Evolutionary conservation across 2,329 filamentous ascomycete species (phyloP).

Genomic region (Trichothecium sympodiale): DNA sequence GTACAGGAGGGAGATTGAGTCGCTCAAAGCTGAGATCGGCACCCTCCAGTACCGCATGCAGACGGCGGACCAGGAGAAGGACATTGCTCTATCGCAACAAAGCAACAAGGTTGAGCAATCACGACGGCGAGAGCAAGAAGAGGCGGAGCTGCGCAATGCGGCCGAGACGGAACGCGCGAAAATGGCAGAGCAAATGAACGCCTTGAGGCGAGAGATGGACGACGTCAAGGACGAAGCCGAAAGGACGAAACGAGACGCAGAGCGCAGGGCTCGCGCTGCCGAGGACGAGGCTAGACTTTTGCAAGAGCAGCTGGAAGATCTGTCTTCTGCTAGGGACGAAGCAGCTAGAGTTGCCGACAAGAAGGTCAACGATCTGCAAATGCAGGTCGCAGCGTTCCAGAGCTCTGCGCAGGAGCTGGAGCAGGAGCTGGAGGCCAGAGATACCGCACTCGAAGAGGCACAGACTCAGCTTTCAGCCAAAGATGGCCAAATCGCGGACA

Average conservation of each 20-base stretch:
- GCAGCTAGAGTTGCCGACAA: slow-evolving; percentile 52
- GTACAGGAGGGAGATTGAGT: slow-evolving; percentile 52
- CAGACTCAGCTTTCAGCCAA: slow-evolving; percentile 59
- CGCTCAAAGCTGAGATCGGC: slow-evolving; percentile 81
- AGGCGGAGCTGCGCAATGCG: slow-evolving; percentile 57
- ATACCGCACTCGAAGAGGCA: slow-evolving; percentile 42
- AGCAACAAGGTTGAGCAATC: slow-evolving; percentile 76
- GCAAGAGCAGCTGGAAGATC: slow-evolving; percentile 73
- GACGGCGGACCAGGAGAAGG: slow-evolving; percentile 77
- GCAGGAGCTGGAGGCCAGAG: slow-evolving; percentile 44
- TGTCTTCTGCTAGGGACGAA: slow-evolving; percentile 52
- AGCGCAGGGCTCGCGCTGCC: slow-evolving; percentile 57
- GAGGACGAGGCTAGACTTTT: slow-evolving; percentile 63
- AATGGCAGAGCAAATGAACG: slow-evolving; percentile 37
- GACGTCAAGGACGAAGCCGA: slow-evolving; percentile 38
- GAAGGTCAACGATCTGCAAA: slow-evolving; percentile 42
- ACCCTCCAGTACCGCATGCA: slow-evolving; percentile 80
- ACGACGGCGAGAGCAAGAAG: slow-evolving; percentile 71
- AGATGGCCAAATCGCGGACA: slow-evolving; percentile 57
- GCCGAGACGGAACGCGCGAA: slow-evolving; percentile 45
- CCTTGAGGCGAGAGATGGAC: slow-evolving; percentile 38
- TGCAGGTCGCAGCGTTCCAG: slow-evolving; percentile 34
- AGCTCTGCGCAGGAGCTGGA: slow-evolving; percentile 45
- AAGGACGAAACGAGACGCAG: slow-evolving; percentile 51
- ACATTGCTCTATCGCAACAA: slow-evolving; percentile 66